These are phyloP conservation scores for Paecilomyces variotii DNA, from an alignment of 2,329 filamentous ascomycete species.

Conservation along the genomic window DNA sequence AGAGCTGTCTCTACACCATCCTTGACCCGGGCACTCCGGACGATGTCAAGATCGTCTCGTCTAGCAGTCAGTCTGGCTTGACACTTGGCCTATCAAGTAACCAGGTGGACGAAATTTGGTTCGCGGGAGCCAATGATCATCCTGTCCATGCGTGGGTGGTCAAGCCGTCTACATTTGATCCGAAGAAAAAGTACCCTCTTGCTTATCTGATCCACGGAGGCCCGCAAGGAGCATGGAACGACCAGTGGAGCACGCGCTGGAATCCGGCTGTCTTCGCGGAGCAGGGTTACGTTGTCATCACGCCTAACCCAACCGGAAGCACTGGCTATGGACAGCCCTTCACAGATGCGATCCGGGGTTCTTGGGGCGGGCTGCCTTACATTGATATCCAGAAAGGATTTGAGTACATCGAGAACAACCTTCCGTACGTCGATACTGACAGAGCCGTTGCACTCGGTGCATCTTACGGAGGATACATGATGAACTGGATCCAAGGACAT, in stretches of 20 bases:
- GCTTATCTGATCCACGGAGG: constrained; percentile 49
- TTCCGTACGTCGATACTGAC: constrained; percentile 46
- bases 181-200: constrained; percentile 43
- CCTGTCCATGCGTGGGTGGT: constrained; percentile 40
- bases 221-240: constrained; percentile 44
- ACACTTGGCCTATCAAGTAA: constrained; percentile 33
- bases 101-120: constrained; percentile 41
- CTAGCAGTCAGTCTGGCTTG: constrained; percentile 26
- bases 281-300: constrained; percentile 53
- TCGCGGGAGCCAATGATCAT: constrained; percentile 35
- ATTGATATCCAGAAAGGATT: constrained; percentile 49
- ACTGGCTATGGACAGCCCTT: constrained; percentile 49
- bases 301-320: constrained; percentile 53
- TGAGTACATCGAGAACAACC: constrained; percentile 42
- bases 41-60: constrained; percentile 29
- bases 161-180: constrained; percentile 39
- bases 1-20: constrained; percentile 37
- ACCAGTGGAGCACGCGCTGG: constrained; percentile 48
- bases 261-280: constrained; percentile 52
- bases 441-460: constrained; percentile 47
- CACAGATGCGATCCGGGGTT: constrained; percentile 43
- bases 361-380: constrained; percentile 49
- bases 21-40: constrained; percentile 26
- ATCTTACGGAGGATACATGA: constrained; percentile 54
- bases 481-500: constrained; percentile 52